Percentiles rank a stretch among this genome's conserved stretches.
Conservation (phyloP, 441 rosid species). For the Eutrema salsugineum region DNA sequence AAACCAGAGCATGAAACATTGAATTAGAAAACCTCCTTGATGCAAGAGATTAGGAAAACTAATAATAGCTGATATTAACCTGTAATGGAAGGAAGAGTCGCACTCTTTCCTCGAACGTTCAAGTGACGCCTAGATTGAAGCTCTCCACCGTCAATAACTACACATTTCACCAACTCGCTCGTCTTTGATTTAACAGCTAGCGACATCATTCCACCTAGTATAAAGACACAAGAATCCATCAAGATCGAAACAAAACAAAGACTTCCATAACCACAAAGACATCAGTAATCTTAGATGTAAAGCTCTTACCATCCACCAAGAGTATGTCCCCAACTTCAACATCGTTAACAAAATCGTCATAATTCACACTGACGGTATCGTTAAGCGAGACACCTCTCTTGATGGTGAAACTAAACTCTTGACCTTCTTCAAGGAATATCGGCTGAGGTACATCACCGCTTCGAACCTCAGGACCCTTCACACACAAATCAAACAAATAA, state of each 20-base stretch:
- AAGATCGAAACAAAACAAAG: neutral
- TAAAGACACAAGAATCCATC: neutral
- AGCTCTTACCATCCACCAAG: slow-evolving; percentile 79
- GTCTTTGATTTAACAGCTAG: slow-evolving; percentile 83
- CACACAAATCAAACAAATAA: neutral
- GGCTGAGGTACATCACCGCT: slow-evolving; percentile 97
- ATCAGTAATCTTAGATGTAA: neutral
- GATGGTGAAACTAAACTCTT: slow-evolving; percentile 86
- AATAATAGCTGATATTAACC: slow-evolving; percentile 38
- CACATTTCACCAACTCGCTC: slow-evolving; percentile 65
- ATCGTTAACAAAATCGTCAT: slow-evolving; percentile 89
- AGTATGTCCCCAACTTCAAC: slow-evolving; percentile 87
- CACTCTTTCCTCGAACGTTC: slow-evolving; percentile 96
- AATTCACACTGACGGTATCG: slow-evolving; percentile 90
- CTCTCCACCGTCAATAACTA: slow-evolving; percentile 89
- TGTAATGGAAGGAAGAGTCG: slow-evolving; percentile 93
- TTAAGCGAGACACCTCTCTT: slow-evolving; percentile 70
- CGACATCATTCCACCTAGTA: slow-evolving; percentile 97
- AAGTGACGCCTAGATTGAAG: slow-evolving; percentile 93
- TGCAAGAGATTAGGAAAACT: neutral
- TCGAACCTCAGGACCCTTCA: slow-evolving; percentile 97
- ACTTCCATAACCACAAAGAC: neutral
- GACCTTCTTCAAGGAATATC: slow-evolving; percentile 69
- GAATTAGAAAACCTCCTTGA: neutral
- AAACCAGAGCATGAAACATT: neutral